phyloP scores from a whole-genome alignment of 1,284 basidiomycete species.

The Caloboletus inedulis region DNA sequence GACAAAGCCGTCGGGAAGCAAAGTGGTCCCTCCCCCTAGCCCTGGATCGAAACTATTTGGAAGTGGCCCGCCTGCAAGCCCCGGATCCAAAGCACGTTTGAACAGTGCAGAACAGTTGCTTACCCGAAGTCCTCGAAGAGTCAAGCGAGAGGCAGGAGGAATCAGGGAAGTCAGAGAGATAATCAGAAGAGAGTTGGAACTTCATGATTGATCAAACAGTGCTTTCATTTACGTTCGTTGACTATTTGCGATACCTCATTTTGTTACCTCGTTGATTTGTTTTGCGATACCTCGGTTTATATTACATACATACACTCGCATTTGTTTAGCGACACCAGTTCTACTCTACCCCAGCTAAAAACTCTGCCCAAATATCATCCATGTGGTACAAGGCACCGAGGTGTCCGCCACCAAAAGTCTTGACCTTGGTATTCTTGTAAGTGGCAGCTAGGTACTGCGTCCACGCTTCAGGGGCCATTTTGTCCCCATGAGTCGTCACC shows the following conservation, averaged over 20 bases:
- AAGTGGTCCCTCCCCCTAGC: slow-evolving; percentile 28
- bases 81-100: slow-evolving; percentile 38
- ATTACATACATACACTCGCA: too few species aligned
- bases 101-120: slow-evolving; percentile 59
- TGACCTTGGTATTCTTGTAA: slow-evolving; percentile 41
- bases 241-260: slow-evolving; percentile 29
- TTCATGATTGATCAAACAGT: slow-evolving; percentile 49
- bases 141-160: slow-evolving; percentile 66
- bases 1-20: slow-evolving; percentile 36
- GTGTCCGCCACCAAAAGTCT: slow-evolving; percentile 46
- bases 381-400: slow-evolving; percentile 41
- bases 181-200: slow-evolving; percentile 71
- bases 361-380: slow-evolving; percentile 45
- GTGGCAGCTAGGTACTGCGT: slow-evolving; percentile 43
- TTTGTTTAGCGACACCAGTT: slow-evolving; percentile 2
- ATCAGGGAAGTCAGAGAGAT: slow-evolving; percentile 74
- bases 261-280: slow-evolving; percentile 17
- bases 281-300: slow-evolving; percentile 19
- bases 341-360: slow-evolving; percentile 30
- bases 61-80: slow-evolving; percentile 31
- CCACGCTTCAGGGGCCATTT: slow-evolving; percentile 38
- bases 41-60: slow-evolving; percentile 34
- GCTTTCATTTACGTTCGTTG: slow-evolving; percentile 31
- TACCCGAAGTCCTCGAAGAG: slow-evolving; percentile 64
- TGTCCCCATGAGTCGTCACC: slow-evolving; percentile 40